A percentile compares a stretch with the other conserved stretches of the same genome.
phyloP scores from a whole-genome alignment of 2,329 filamentous ascomycete genomes.

The Didymella sp. region DNA sequence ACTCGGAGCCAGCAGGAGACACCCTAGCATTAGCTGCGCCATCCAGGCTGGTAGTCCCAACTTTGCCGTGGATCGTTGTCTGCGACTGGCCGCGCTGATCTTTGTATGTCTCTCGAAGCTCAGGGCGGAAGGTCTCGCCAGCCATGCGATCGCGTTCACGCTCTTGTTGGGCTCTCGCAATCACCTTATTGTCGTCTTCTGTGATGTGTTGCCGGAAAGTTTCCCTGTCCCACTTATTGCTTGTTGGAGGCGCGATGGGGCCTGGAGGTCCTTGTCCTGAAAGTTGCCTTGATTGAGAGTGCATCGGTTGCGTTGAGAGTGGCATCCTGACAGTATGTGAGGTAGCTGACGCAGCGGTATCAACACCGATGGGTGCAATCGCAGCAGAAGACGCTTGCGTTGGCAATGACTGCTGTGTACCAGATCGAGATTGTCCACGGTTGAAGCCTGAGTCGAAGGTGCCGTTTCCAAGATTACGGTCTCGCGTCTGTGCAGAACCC shows the following conservation, averaged over 20 bases:
- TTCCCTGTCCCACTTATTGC: slow-evolving; percentile 45
- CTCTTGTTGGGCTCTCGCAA: slow-evolving; percentile 36
- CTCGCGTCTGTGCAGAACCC: slow-evolving; percentile 72
- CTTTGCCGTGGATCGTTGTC: slow-evolving; percentile 37
- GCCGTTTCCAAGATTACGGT: slow-evolving; percentile 77
- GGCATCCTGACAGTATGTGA: slow-evolving; percentile 28
- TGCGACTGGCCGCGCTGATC: slow-evolving; percentile 42
- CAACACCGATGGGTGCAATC: slow-evolving; percentile 35
- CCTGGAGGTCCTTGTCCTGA: slow-evolving; percentile 29
- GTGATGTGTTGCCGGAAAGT: slow-evolving; percentile 42
- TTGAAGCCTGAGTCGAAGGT: slow-evolving; percentile 72
- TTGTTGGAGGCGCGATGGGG: slow-evolving; percentile 40
- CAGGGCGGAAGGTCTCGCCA: slow-evolving; percentile 39
- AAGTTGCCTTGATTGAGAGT: slow-evolving; percentile 23
- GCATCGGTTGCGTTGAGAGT: slow-evolving; percentile 17
- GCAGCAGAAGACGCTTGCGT: slow-evolving; percentile 34
- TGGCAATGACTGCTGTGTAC: slow-evolving; percentile 35
- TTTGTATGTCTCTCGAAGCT: slow-evolving; percentile 44
- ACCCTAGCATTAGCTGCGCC: slow-evolving; percentile 20
- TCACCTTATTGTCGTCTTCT: slow-evolving; percentile 38
- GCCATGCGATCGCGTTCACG: slow-evolving; percentile 33
- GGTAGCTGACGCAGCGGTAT: slow-evolving; percentile 23
- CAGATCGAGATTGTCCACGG: slow-evolving; percentile 54
- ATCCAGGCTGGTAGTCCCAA: slow-evolving; percentile 26
- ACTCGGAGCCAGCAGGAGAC: slow-evolving; percentile 22